Evolutionary conservation across 2,329 filamentous ascomycete species (phyloP), one percentile per base, ranked within the genome.

Genomic region (Trichoderma asperellum): DNA sequence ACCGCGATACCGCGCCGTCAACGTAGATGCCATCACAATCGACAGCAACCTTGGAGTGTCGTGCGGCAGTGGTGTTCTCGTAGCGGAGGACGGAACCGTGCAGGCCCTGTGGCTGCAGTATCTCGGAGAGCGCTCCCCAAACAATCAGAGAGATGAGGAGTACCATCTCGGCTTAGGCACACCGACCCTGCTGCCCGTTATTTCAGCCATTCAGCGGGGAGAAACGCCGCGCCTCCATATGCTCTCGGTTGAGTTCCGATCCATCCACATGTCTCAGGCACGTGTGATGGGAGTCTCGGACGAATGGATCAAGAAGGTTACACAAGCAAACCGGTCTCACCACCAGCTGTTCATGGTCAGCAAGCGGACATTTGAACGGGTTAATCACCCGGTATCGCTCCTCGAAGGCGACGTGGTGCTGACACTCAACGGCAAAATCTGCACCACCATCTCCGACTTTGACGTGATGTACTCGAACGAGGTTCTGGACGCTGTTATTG

Each of bases 331-430:
- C 79, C 92, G 93, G 49, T 91, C 96, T 62, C 92, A 94, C 69
- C 96, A 99, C 77, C 96, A 99, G 81, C 88, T 99, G 47, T 99
- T 99, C 84, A 97, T 99, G 92, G 93, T 99, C 35, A 91, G 93
- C 75, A 99, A 99, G 82, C 91, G 97, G 58, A 89, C 88, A 0
- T 90, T 90, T 74, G 88, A 90, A 79, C 84, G 87, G 16, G 81
- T 79, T 29, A 78, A 81, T 60, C 80, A 80, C 55, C 79, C 83
- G 2, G 81, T 82, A 1, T 87, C 90, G 18, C 86, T 99, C 18
- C 85, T 92, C 35, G 96, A 99, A 82, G 94, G 94, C 62, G 96
- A 99, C 77, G 91, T 99, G 64, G 89, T 99, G 69, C 86, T 99
- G 70, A 96, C 93, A 0, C 83, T 99, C 58, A 97, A 98, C 79